Evolutionary conservation across 1,139 yeast species (phyloP).

Genomic region (Torulaspora globosa): DNA sequence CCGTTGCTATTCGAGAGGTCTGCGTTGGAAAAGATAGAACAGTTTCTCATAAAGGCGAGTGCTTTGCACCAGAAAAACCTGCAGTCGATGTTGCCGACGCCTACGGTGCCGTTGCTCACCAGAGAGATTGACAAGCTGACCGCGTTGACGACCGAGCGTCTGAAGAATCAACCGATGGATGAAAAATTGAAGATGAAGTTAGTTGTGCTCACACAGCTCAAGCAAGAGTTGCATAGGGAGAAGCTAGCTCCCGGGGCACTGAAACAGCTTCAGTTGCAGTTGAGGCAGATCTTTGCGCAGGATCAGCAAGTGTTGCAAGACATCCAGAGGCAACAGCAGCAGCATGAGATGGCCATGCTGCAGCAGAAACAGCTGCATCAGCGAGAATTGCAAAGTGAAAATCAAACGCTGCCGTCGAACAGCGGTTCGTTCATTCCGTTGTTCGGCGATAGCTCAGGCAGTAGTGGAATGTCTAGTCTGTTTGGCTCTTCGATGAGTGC

Average conservation of each 20-base stretch:
- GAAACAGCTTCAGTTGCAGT: conserved; percentile 42
- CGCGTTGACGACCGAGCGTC: conserved; percentile 40
- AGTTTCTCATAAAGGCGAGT: conserved; percentile 60
- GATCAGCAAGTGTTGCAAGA: conserved; percentile 34
- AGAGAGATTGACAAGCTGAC: conserved; percentile 43
- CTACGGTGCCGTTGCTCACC: conserved; percentile 32
- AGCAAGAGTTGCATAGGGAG: conserved; percentile 36
- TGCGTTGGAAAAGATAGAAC: conserved; percentile 68
- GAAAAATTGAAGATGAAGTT: conserved; percentile 39
- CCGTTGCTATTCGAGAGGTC: conserved; percentile 66
- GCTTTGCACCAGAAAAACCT: conserved; percentile 38
- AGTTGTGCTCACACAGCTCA: conserved; percentile 37
- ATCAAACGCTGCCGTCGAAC: conserved; percentile 9
- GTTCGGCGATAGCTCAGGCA: conserved; percentile 19
- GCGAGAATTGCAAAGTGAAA: conserved; percentile 24
- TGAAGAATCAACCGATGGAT: conserved; percentile 39
- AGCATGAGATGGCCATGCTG: conserved; percentile 21
- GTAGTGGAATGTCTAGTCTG: conserved; percentile 20
- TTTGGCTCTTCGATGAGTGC: conserved; percentile 23
- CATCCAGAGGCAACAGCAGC: conserved; percentile 26
- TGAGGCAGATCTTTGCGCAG: conserved; percentile 38
- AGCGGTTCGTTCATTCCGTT: conserved; percentile 22
- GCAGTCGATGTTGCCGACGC: conserved; percentile 32
- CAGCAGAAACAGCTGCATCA: conserved; percentile 18
- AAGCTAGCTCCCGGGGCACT: conserved; percentile 40